Percentiles rank a stretch among this genome's conserved stretches.
Evolutionary conservation across 1,284 basidiomycete species (phyloP).

Genomic region (Austroboletus novae-zelandiae): DNA sequence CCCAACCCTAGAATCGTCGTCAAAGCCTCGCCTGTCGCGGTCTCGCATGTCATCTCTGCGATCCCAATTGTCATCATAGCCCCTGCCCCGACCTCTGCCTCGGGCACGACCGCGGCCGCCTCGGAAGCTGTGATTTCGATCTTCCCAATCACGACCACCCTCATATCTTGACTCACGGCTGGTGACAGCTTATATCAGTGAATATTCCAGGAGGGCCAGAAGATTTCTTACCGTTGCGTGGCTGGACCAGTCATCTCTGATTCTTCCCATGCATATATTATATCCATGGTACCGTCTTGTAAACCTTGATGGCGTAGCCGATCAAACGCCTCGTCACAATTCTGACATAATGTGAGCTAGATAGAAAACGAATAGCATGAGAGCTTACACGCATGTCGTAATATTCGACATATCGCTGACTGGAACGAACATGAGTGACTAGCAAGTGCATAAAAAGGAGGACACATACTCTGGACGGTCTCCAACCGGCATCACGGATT

Average conservation of each 20-base stretch:
- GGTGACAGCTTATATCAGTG: slow-evolving; percentile 6
- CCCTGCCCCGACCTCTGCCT: slow-evolving; percentile 38
- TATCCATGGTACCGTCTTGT: slow-evolving; percentile 85
- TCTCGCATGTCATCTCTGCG: slow-evolving; percentile 46
- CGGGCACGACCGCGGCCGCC: slow-evolving; percentile 39
- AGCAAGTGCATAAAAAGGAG: slow-evolving; percentile 6
- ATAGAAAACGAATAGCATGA: background rate
- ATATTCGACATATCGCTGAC: slow-evolving; percentile 84
- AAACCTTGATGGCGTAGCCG: slow-evolving; percentile 73
- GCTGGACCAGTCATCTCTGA: slow-evolving; percentile 39
- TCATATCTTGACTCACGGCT: slow-evolving; percentile 33
- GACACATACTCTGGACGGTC: slow-evolving; percentile 67
- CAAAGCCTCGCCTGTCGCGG: slow-evolving; percentile 45
- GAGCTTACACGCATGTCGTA: slow-evolving; percentile 77
- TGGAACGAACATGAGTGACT: slow-evolving; percentile 30
- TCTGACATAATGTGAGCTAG: slow-evolving; percentile 40
- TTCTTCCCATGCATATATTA: slow-evolving; percentile 86
- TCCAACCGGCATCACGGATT: slow-evolving; percentile 64
- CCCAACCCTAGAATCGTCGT: slow-evolving; percentile 43
- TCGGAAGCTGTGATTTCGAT: slow-evolving; percentile 38
- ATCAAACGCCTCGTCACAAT: slow-evolving; percentile 78
- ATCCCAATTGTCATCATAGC: slow-evolving; percentile 42
- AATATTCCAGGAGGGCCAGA: background rate
- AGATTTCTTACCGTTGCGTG: slow-evolving; percentile 31
- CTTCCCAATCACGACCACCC: slow-evolving; percentile 49